Base-by-base conservation (phyloP, 2,329 filamentous ascomycete species). In the Pseudocercospora ulei region DNA sequence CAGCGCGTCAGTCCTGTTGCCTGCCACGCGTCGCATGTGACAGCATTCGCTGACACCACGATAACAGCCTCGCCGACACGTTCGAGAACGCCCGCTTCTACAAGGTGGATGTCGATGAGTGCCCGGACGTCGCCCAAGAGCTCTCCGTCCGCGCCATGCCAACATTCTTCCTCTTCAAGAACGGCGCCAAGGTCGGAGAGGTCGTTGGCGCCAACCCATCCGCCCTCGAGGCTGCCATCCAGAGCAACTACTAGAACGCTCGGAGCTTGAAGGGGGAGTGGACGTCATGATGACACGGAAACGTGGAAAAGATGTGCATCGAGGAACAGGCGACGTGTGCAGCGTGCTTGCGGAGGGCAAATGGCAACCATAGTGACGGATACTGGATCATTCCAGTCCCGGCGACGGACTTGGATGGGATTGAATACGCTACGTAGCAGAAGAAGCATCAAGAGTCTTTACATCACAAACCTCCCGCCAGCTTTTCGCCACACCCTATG, bases 141-240 rank as follows among this genome's bases (percentile, higher is more conserved):
- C 76, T 90, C 48, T 76, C 75, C 49, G 75, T 96, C 62, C 77
- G 82, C 54, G 86, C 87, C 60, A 94, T 96, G 86, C 87, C 88
- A 39, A 92, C 85, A 17, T 94, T 96, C 68, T 57, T 82, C 40
- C 63, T 92, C 57, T 94, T 86, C 75, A 82, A 85, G 72, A 64
- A 78, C 52, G 85, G 82, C 50, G 62, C 83, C 62, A 80, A 82
- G 70, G 63, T 77, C 22, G 69, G 65, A 27, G 79, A 84, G 65
- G 66, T 94, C 42, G 75, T 90, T 17, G 87, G 87, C 47, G 86
- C 85, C 55, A 85, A 85, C 66, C 79, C 79, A n/a, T 61, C 64
- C 33, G 76, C 71, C n/a, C 65, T 93, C 43, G 63, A 74, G 63
- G 62, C 62, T 20, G 68, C 67, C 26, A 70, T 71, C 56, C 58